These are phyloP conservation scores for Kwoniella mangroviensis DNA, from an alignment of 768 basidiomycete species.

Conservation along the genomic window DNA sequence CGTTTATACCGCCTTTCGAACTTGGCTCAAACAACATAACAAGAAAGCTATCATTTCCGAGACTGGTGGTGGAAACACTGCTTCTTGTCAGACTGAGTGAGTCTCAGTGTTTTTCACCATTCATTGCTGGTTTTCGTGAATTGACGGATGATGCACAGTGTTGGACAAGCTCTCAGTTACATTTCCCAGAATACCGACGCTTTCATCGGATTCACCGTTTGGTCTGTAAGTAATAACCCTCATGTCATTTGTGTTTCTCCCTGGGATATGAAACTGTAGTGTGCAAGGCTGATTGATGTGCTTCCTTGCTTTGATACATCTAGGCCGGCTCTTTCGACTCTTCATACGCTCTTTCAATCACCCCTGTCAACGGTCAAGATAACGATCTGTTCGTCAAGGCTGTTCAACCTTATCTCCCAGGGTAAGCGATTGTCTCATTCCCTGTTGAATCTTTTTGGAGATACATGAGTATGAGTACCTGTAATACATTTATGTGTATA, in stretches of 20 bases:
- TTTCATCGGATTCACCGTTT: constrained; percentile 64
- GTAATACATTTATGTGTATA: too few species aligned
- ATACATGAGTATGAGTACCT: too few species aligned
- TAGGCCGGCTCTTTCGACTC: constrained; percentile 64
- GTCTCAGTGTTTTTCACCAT: too few species aligned
- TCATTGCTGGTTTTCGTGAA: too few species aligned
- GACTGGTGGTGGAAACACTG: constrained; percentile 66
- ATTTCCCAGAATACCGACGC: constrained; percentile 61
- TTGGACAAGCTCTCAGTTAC: constrained; percentile 61
- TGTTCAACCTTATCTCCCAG: constrained; percentile 39
- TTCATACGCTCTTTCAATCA: constrained; percentile 63
- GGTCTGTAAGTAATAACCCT: constrained; percentile 58
- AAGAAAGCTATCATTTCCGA: constrained; percentile 68
- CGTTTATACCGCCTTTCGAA: constrained; percentile 61
- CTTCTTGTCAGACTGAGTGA: constrained; percentile 61
- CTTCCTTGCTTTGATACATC: background rate
- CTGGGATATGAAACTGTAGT: background rate
- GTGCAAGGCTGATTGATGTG: background rate
- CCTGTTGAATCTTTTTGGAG: too few species aligned
- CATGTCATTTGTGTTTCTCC: background rate
- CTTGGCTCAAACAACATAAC: constrained; percentile 61
- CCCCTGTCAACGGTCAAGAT: constrained; percentile 61
- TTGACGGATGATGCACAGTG: constrained; percentile 34
- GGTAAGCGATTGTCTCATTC: constrained; percentile 6
- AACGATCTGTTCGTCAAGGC: constrained; percentile 45